Evolutionary conservation across 2,329 filamentous ascomycete species (phyloP).

Genomic region (Paraphaeosphaeria minitans): DNA sequence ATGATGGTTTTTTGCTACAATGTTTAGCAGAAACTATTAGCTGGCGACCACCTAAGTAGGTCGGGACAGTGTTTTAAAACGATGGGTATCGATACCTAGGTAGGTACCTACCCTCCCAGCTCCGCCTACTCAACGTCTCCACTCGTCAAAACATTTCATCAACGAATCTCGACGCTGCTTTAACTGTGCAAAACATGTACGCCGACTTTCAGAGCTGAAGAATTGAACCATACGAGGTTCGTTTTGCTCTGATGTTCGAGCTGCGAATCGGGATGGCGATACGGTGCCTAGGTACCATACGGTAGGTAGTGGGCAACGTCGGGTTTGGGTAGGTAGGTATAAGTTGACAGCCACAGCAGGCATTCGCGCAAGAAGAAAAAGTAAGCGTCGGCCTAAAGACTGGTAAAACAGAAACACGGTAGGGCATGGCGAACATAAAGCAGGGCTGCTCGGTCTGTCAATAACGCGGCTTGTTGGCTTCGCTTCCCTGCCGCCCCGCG

Average conservation of each 20-base stretch:
- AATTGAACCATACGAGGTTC: not conserved
- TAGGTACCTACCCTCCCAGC: no score
- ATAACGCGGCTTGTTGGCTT: not conserved
- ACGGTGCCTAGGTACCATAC: no score
- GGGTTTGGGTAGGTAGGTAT: not conserved
- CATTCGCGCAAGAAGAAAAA: not conserved
- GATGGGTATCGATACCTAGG: no score
- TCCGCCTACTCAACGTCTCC: no score
- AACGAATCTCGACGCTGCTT: not conserved
- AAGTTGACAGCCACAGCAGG: not conserved
- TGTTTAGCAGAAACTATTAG: no score
- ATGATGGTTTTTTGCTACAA: no score
- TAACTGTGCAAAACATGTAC: not conserved
- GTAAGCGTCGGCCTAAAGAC: not conserved
- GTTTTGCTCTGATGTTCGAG: not conserved
- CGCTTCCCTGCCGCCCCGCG: not conserved
- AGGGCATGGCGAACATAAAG: not conserved
- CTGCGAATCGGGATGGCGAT: not conserved
- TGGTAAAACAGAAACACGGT: no score
- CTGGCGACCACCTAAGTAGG: no score
- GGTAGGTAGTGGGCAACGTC: not conserved
- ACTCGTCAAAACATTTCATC: no score
- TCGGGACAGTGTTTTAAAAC: no score
- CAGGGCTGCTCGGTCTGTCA: not conserved
- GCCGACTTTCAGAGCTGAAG: not conserved